Evolutionary conservation across 192 early-diverging fungal genomes (phyloP).

Genomic region (Powellomyces hirtus): DNA sequence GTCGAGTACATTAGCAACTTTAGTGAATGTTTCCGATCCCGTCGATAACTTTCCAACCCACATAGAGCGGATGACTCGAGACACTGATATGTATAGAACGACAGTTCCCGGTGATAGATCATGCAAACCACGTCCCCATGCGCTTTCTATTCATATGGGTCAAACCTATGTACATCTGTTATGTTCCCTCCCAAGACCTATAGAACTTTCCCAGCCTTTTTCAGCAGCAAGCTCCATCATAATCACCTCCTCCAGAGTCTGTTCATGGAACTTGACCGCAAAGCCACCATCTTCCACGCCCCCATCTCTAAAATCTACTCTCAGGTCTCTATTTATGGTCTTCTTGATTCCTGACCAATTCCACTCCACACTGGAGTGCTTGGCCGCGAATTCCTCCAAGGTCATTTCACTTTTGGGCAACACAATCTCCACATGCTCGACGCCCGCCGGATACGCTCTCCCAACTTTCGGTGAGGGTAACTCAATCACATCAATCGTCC

Average conservation of each 20-base stretch:
- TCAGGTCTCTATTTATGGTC: slow-evolving; percentile 20
- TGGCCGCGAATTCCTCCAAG: slow-evolving; percentile 25
- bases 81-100: too few relatives aligned
- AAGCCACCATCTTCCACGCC: slow-evolving; percentile 5
- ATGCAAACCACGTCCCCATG: too few relatives aligned
- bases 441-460: slow-evolving; percentile 16
- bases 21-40: too few relatives aligned
- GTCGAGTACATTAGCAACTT: too few relatives aligned
- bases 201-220: too few relatives aligned
- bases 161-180: too few relatives aligned
- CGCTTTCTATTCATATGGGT: too few relatives aligned
- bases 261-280: slow-evolving; percentile 34
- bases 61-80: too few relatives aligned
- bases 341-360: slow-evolving; percentile 23
- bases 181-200: too few relatives aligned
- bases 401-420: slow-evolving; percentile 7
- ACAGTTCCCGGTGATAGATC: too few relatives aligned
- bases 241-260: slow-evolving; percentile 33
- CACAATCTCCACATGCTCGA: slow-evolving; percentile 35
- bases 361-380: slow-evolving; percentile 4
- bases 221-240: slow-evolving; percentile 18
- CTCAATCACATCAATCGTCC: slow-evolving; percentile 29
- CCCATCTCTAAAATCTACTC: slow-evolving; percentile 12
- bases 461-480: slow-evolving; percentile 33
- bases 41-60: too few relatives aligned